Evolutionary conservation across 441 rosid genomes (phyloP).

Genomic region (Breynia disticha): DNA sequence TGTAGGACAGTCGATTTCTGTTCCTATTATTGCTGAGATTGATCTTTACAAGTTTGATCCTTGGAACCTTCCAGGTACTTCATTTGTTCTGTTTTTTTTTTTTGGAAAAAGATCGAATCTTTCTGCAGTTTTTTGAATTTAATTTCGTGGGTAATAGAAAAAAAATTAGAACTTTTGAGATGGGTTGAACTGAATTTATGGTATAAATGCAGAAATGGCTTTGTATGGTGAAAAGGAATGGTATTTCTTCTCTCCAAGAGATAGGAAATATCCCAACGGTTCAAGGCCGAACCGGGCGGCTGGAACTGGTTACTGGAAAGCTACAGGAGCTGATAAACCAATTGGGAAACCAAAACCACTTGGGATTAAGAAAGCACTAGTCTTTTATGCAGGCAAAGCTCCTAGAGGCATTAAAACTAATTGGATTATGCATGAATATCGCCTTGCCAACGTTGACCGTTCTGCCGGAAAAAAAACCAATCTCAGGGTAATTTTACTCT

Average conservation of each 20-base stretch:
- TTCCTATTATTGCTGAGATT: constrained; percentile 67
- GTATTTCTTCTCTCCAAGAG: constrained; percentile 84
- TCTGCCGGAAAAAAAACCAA: constrained; percentile 70
- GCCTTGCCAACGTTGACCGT: constrained; percentile 78
- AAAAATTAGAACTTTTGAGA: too few species aligned
- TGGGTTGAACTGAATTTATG: too few species aligned
- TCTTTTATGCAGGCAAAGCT: constrained; percentile 74
- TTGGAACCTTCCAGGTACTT: constrained; percentile 75
- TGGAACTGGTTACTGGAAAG: constrained; percentile 88
- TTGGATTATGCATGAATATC: constrained; percentile 96
- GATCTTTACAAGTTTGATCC: constrained; percentile 73
- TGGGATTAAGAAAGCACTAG: constrained; percentile 80
- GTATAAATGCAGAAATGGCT: constrained; percentile 50
- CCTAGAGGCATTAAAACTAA: constrained; percentile 78
- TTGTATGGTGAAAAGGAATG: constrained; percentile 84
- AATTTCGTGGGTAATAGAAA: too few species aligned
- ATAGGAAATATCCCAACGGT: constrained; percentile 81
- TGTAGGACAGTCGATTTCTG: constrained; percentile 52
- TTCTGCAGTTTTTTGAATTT: too few species aligned
- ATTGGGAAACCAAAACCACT: constrained; percentile 64
- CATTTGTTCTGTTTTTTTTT: too few species aligned
- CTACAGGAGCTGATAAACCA: constrained; percentile 92
- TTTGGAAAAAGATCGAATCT: background rate
- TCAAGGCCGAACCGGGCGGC: constrained; percentile 87
- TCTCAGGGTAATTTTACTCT: constrained; percentile 74